Evolutionary conservation across 176 grass and related monocot species (phyloP).

Genomic region (Stipa capillata): DNA sequence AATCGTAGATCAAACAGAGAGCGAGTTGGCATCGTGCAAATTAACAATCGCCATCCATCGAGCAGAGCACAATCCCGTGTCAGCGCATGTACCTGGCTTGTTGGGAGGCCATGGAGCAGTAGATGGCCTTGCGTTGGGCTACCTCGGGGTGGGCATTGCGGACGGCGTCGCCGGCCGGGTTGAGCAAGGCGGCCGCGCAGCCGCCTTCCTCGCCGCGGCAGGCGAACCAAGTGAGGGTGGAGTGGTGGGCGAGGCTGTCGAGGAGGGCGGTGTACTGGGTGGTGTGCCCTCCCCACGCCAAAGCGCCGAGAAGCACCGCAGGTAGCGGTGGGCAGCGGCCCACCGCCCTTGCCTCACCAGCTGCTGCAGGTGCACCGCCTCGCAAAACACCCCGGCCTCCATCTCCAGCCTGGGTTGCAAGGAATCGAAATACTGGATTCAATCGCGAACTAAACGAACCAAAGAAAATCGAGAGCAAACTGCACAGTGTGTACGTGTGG

Average conservation of each 20-base stretch:
- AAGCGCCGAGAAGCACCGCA: neutral
- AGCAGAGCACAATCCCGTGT: too few species aligned
- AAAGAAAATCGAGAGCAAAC: neutral
- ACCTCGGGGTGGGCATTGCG: neutral
- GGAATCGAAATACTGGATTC: neutral
- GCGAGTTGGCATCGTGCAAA: too few species aligned
- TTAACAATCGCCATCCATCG: too few species aligned
- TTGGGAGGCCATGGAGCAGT: slow-evolving; percentile 1
- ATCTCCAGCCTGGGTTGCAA: slow-evolving; percentile 17
- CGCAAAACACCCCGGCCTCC: neutral
- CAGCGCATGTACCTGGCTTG: too few species aligned
- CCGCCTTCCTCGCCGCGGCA: slow-evolving; percentile 15
- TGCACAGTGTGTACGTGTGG: neutral
- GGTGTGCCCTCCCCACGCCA: neutral
- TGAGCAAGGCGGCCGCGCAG: neutral
- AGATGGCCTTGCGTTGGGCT: neutral
- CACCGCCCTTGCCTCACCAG: neutral
- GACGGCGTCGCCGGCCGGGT: neutral
- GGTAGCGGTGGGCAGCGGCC: neutral
- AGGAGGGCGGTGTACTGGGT: neutral
- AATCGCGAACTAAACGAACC: neutral
- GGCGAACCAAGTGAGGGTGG: neutral
- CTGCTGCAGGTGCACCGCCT: neutral
- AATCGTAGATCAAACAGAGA: neutral
- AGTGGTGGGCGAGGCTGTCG: neutral